Base-by-base conservation (phyloP, 2,329 filamentous ascomycete genomes). In the Capronia coronata region DNA sequence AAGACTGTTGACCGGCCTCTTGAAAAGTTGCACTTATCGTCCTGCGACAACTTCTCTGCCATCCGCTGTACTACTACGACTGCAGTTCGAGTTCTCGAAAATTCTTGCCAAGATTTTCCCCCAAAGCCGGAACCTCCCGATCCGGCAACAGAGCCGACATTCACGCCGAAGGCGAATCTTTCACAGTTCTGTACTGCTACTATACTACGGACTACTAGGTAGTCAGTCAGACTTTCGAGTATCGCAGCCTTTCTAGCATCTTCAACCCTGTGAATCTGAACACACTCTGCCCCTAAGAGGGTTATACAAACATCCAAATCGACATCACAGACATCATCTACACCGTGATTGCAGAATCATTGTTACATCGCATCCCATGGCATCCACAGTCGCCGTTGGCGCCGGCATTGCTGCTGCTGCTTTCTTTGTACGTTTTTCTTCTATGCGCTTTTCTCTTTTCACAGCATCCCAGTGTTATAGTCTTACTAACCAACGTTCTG, bases 341-440 rank as follows among this genome's bases (percentile, higher is more conserved):
- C 38, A 19, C 16, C 5, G 13, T 14, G 6, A 5, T 18, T n/a
- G 4, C 32, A 35, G 23, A 27, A 5, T 27, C 23, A 27, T 5
- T n/a, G n/a, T 35, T 18, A 18, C 37, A 18, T 41, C 38, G 8
- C 38, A 8, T 43, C n/a, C 30, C 14, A 74, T 73, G 71, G 64
- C 69, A 29, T 71, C 71, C 19, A 64, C 66, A 55, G 52, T 74
- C 48, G 65, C 65, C 56, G 55, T 72, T 49, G 72, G 72, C 49
- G 60, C 73, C 41, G 72, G 72, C 60, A 66, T 74, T 37, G 72
- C 70, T 41, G 67, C 68, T 25, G 69, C 91, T 43, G 93, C 87
- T 35, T 84, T 98, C 46, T 76, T 98, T 58, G 91, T 96, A 72
- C 60, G 80, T 71, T 37, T n/a, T 40, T 34, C 47, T 39, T 11